A percentile compares a stretch with the other conserved stretches of the same genome.
phyloP scores from a whole-genome alignment of 148 eudicot genomes.

The Vaccinium darrowii region DNA sequence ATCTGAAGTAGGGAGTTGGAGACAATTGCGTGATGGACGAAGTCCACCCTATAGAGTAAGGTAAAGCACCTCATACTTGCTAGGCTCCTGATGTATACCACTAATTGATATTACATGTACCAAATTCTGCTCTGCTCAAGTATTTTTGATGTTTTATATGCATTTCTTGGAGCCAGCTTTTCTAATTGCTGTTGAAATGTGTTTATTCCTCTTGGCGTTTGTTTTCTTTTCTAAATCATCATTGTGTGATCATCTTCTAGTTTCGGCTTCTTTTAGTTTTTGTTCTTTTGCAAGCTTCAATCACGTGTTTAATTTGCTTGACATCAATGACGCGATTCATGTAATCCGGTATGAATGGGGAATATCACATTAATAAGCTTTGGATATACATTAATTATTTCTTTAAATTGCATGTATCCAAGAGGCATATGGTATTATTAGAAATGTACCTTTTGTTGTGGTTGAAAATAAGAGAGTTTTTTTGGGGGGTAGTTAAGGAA shows the following conservation, averaged over 20 bases:
- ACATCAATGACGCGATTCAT: neutral
- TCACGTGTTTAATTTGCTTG: neutral
- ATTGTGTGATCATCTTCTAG: neutral
- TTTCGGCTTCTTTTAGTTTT: neutral
- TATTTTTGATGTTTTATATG: neutral
- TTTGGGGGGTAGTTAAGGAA: neutral
- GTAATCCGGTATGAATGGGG: neutral
- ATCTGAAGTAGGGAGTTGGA: conserved; percentile 43
- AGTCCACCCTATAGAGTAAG: conserved; percentile 23
- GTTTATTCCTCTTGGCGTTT: neutral
- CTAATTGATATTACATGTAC: neutral
- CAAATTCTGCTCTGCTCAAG: neutral
- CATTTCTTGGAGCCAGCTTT: neutral
- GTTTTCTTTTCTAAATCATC: neutral
- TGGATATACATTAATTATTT: neutral
- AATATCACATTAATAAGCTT: neutral
- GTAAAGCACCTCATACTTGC: conserved; percentile 28
- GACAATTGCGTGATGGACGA: conserved; percentile 23
- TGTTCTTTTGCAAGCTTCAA: neutral
- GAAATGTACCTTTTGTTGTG: neutral
- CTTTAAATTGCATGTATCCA: neutral
- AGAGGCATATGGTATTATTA: neutral
- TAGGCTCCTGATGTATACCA: neutral
- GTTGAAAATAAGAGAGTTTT: neutral
- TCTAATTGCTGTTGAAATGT: neutral